A percentile compares a stretch with the other conserved stretches of the same genome.
Conservation (phyloP, 2,329 filamentous ascomycete genomes). For the Sarocladium oryzae region DNA sequence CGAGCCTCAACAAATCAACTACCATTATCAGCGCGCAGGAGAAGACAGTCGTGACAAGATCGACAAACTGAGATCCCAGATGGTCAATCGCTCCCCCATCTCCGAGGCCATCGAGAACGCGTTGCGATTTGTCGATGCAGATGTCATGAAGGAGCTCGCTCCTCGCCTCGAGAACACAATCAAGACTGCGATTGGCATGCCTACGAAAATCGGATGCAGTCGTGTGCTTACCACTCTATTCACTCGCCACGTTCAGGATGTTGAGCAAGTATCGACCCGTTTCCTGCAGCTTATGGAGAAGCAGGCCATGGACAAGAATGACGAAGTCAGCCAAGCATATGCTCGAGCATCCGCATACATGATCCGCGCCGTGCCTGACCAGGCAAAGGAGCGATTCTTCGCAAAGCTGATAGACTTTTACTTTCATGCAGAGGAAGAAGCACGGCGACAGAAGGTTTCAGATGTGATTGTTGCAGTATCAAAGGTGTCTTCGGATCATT, state of each 20-base stretch:
- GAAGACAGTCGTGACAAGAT: constrained; percentile 85
- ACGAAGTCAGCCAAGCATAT: constrained; percentile 86
- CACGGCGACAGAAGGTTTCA: constrained; percentile 65
- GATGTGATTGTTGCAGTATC: constrained; percentile 79
- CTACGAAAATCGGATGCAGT: constrained; percentile 87
- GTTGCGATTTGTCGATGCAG: constrained; percentile 73
- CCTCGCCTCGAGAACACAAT: constrained; percentile 70
- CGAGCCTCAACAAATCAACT: constrained; percentile 86
- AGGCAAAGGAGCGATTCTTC: constrained; percentile 44
- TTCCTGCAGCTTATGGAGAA: constrained; percentile 76
- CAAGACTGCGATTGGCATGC: constrained; percentile 81
- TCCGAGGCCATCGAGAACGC: constrained; percentile 89
- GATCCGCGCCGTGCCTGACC: constrained; percentile 50
- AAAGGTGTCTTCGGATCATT: constrained; percentile 83
- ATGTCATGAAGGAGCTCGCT: constrained; percentile 68
- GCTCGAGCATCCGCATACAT: constrained; percentile 83
- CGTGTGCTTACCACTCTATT: constrained; percentile 79
- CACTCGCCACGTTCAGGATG: constrained; percentile 68
- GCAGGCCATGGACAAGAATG: constrained; percentile 82
- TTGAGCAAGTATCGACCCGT: constrained; percentile 66
- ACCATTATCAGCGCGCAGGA: constrained; percentile 82
- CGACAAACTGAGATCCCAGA: constrained; percentile 76
- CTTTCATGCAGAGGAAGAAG: constrained; percentile 73
- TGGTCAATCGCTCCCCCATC: constrained; percentile 79
- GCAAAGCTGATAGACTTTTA: constrained; percentile 61